Conservation (phyloP, 352 stramenopile genomes). For the Phytopythium cucurbitacearum region DNA sequence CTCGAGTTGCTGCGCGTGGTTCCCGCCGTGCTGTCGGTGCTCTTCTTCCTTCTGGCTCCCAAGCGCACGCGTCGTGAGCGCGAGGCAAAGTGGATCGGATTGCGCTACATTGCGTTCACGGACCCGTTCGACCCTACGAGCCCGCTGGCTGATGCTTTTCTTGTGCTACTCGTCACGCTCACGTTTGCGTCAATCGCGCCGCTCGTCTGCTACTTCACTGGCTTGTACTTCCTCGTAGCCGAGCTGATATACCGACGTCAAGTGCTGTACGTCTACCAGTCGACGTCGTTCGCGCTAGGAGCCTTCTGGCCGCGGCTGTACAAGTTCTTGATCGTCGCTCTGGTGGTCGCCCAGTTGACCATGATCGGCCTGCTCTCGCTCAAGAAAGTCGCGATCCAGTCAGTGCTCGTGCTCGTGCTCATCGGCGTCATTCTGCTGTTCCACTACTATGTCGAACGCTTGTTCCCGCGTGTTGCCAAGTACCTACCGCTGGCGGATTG, state of each 20-base stretch:
- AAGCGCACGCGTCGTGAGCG: constrained; percentile 60
- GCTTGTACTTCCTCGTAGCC: constrained; percentile 62
- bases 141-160: constrained; percentile 53
- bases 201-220: constrained; percentile 72
- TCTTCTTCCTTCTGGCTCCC: constrained; percentile 55
- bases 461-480: constrained; percentile 60
- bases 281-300: constrained; percentile 48
- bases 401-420: constrained; percentile 25
- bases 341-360: constrained; percentile 71
- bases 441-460: constrained; percentile 45
- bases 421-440: constrained; percentile 49
- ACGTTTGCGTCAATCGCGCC: constrained; percentile 79
- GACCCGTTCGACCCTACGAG: constrained; percentile 61
- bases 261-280: constrained; percentile 66
- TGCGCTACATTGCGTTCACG: constrained; percentile 40
- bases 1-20: constrained; percentile 64
- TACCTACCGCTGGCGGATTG: constrained; percentile 58
- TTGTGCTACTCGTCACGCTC: constrained; percentile 67
- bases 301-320: constrained; percentile 76
- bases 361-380: constrained; percentile 77
- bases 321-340: constrained; percentile 67
- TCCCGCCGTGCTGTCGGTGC: constrained; percentile 34
- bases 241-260: constrained; percentile 71
- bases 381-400: constrained; percentile 45
- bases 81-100: constrained; percentile 47